Percentiles rank a stretch among this genome's conserved stretches.
Conservation (phyloP, 2,329 filamentous ascomycete genomes). For the Ophiostoma piceae region DNA sequence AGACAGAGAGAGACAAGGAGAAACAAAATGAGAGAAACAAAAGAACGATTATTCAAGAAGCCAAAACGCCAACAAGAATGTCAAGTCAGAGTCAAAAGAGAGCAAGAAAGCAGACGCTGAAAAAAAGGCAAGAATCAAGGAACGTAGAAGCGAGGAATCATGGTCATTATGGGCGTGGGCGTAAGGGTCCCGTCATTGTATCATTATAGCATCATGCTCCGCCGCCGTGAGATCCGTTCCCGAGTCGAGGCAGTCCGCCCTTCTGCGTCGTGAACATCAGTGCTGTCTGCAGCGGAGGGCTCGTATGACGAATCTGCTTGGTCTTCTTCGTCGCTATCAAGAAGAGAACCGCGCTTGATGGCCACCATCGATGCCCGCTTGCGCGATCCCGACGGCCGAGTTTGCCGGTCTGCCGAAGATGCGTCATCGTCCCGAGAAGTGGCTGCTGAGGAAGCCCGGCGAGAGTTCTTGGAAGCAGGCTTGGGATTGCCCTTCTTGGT, state of each 20-base stretch:
- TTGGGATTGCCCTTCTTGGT: background rate
- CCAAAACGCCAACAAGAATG: slow-evolving; percentile 5
- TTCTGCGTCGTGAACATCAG: slow-evolving; percentile 20
- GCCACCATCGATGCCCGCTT: slow-evolving; percentile 43
- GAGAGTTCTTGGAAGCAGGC: slow-evolving; percentile 9
- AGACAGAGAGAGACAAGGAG: background rate
- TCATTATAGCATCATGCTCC: slow-evolving; percentile 56
- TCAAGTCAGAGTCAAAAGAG: too few species aligned
- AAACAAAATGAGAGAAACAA: background rate
- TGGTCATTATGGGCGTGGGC: slow-evolving; percentile 13
- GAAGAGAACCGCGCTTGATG: slow-evolving; percentile 34
- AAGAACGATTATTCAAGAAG: slow-evolving; percentile 6
- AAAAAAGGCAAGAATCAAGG: background rate
- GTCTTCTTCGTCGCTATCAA: slow-evolving; percentile 34
- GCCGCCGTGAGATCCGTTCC: slow-evolving; percentile 42
- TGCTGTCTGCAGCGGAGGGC: slow-evolving; percentile 28
- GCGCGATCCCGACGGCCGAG: slow-evolving; percentile 29
- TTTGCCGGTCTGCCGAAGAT: slow-evolving; percentile 25
- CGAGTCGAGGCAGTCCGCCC: slow-evolving; percentile 28
- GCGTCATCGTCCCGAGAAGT: slow-evolving; percentile 14
- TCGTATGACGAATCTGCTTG: slow-evolving; percentile 31
- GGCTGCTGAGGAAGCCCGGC: slow-evolving; percentile 19
- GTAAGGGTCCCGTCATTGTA: background rate
- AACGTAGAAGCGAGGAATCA: slow-evolving; percentile 18
- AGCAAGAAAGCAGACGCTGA: background rate